Evolutionary conservation across 257 asterid species (phyloP).

Genomic region (Fraxinus pennsylvanica): DNA sequence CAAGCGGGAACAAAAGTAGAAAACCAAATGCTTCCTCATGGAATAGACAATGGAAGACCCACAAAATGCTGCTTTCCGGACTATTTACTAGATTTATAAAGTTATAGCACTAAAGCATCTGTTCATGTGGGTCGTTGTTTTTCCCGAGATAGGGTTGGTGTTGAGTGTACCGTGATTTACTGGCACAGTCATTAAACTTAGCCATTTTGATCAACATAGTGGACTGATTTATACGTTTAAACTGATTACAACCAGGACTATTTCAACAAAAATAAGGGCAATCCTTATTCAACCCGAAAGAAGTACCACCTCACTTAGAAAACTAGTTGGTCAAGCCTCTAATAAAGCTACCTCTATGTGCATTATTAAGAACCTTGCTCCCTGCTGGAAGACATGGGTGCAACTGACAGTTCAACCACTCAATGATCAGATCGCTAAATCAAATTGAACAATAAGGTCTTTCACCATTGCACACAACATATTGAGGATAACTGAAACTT

Average conservation of each 20-base stretch:
- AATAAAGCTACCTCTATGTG: background rate
- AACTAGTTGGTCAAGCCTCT: background rate
- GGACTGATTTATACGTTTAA: background rate
- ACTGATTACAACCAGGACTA: background rate
- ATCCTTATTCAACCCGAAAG: too few relatives aligned
- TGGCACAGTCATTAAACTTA: background rate
- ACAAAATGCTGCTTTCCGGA: background rate
- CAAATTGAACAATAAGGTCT: background rate
- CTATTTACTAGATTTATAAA: background rate
- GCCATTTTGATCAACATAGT: background rate
- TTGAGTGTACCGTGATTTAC: background rate
- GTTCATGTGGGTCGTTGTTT: background rate
- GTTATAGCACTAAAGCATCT: too few relatives aligned
- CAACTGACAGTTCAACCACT: background rate
- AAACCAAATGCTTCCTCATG: background rate
- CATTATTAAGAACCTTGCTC: background rate
- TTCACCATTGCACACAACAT: background rate
- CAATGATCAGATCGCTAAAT: background rate
- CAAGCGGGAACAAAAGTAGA: background rate
- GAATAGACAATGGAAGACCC: background rate
- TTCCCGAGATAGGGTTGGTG: background rate
- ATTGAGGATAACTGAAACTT: background rate
- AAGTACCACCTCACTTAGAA: background rate
- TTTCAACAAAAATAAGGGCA: too few relatives aligned
- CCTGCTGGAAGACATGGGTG: background rate